Evolutionary conservation across 2,329 filamentous ascomycete species (phyloP).

Genomic region (Neonectria magnoliae): DNA sequence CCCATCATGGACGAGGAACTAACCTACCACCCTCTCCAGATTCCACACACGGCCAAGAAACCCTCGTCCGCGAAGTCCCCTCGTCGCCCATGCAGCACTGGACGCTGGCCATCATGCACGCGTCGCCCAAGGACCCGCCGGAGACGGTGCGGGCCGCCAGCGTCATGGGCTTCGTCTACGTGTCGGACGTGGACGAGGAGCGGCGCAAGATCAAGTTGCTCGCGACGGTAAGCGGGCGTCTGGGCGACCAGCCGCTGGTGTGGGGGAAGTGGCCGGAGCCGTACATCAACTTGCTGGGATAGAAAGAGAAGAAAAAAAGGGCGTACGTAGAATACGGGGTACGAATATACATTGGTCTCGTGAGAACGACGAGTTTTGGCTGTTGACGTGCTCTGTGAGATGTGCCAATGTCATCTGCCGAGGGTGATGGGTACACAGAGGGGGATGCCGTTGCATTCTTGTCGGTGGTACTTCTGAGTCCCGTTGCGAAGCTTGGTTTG

Average conservation of each 20-base stretch:
- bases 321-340: not conserved
- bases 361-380: not conserved
- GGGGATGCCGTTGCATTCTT: slow-evolving; percentile 3
- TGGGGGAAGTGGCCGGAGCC: slow-evolving; percentile 90
- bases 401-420: slow-evolving; percentile 15
- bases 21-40: slow-evolving; percentile 35
- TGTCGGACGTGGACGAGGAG: slow-evolving; percentile 89
- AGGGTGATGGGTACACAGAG: not conserved
- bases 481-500: slow-evolving; percentile 1
- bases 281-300: slow-evolving; percentile 78
- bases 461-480: slow-evolving; percentile 12
- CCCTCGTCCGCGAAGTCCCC: slow-evolving; percentile 72
- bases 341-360: not conserved
- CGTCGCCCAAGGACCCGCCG: slow-evolving; percentile 72
- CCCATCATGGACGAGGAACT: slow-evolving; percentile 1
- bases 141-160: slow-evolving; percentile 81
- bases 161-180: slow-evolving; percentile 92
- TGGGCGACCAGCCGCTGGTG: slow-evolving; percentile 82
- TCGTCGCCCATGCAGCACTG: slow-evolving; percentile 79
- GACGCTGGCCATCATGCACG: slow-evolving; percentile 86
- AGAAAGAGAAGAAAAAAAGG: not conserved
- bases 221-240: slow-evolving; percentile 82
- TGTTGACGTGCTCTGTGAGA: not conserved
- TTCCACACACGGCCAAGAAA: slow-evolving; percentile 45
- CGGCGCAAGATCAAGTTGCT: slow-evolving; percentile 83